Evolutionary conservation across 2,329 filamentous ascomycete species (phyloP).

Genomic region (Colletotrichum gigasporum): DNA sequence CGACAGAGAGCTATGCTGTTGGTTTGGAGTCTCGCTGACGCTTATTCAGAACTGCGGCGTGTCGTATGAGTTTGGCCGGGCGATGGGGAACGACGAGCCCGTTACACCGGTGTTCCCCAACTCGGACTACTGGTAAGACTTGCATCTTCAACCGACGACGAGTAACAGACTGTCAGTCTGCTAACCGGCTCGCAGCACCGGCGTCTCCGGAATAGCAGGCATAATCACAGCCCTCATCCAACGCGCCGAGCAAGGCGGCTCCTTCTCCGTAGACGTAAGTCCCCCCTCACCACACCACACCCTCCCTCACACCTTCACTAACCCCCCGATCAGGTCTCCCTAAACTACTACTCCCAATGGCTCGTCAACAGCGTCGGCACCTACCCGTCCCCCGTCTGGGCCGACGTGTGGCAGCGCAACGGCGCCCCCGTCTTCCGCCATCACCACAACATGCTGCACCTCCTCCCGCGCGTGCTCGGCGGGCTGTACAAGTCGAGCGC

Average conservation of each 20-base stretch:
- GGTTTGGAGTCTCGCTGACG: too few relatives aligned
- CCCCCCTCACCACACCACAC: constrained; percentile 48
- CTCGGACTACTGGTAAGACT: constrained; percentile 39
- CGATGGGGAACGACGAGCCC: constrained; percentile 44
- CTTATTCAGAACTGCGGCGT: constrained; percentile 48
- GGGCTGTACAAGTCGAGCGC: constrained; percentile 48
- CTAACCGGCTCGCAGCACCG: constrained; percentile 46
- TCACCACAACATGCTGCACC: constrained; percentile 56
- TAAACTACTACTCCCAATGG: constrained; percentile 54
- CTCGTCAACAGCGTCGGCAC: constrained; percentile 47
- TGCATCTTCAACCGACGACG: too few relatives aligned
- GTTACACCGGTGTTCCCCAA: constrained; percentile 42
- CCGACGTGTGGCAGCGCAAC: constrained; percentile 56
- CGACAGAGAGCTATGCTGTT: neutral
- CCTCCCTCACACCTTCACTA: constrained; percentile 25
- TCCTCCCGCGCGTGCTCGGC: constrained; percentile 44
- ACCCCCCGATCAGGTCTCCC: constrained; percentile 37
- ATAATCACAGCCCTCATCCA: constrained; percentile 52
- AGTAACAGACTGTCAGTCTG: too few relatives aligned
- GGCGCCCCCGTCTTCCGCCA: constrained; percentile 58
- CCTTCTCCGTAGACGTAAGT: constrained; percentile 9
- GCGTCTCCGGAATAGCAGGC: constrained; percentile 48
- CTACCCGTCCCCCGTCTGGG: constrained; percentile 41
- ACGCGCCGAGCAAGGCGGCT: constrained; percentile 44
- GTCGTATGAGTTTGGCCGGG: constrained; percentile 53